Evolutionary conservation across 1,284 basidiomycete species (phyloP).

Genomic region (Xanthoconium separans): DNA sequence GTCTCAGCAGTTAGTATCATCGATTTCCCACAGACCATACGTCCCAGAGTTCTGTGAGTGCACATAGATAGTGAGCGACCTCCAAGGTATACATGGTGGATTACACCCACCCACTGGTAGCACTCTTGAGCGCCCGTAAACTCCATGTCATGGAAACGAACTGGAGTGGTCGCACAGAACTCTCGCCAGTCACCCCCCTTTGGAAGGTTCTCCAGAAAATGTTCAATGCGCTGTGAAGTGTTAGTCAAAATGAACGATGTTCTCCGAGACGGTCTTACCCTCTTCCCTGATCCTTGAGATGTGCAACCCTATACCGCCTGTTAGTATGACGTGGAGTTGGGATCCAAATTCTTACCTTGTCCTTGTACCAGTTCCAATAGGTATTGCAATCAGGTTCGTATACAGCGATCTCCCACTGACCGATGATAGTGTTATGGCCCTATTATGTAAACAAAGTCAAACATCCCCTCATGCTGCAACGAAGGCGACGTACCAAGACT

Average conservation of each 20-base stretch:
- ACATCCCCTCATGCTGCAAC: not conserved
- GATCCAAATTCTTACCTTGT: constrained; percentile 19
- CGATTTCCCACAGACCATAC: constrained; percentile 15
- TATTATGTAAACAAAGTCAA: constrained; percentile 7
- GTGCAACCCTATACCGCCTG: constrained; percentile 21
- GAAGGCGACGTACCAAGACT: constrained; percentile 15
- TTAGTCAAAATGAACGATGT: not conserved
- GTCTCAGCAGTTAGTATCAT: constrained; percentile 10
- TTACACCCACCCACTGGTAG: constrained; percentile 11
- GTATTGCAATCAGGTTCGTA: constrained; percentile 25
- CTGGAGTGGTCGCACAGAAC: constrained; percentile 33
- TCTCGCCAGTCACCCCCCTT: constrained; percentile 27
- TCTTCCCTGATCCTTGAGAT: constrained; percentile 22
- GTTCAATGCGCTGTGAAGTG: constrained; percentile 17
- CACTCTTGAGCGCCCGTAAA: constrained; percentile 30
- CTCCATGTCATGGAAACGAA: constrained; percentile 18
- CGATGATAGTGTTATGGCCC: constrained; percentile 17
- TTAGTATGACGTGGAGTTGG: not conserved
- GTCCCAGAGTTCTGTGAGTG: constrained; percentile 10
- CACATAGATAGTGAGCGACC: not conserved
- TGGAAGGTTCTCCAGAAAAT: constrained; percentile 29
- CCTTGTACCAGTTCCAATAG: constrained; percentile 22
- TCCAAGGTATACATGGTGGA: not conserved
- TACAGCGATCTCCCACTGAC: constrained; percentile 21
- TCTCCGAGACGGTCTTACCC: constrained; percentile 7